These are phyloP conservation scores for Paragyromitra xinjiangensis DNA, from an alignment of 495 filamentous ascomycete species.

Conservation along the genomic window DNA sequence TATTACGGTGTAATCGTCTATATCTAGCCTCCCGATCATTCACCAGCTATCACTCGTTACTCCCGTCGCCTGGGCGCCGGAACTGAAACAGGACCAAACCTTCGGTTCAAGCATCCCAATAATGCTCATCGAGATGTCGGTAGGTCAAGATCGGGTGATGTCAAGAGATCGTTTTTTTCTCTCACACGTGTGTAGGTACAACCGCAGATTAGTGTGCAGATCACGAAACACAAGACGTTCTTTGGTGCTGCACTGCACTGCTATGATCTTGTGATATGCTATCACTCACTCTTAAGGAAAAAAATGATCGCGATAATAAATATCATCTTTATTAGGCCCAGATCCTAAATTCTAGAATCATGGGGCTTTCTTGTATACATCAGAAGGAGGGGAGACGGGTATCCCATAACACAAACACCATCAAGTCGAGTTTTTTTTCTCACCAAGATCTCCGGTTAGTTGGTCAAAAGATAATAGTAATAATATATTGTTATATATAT, in stretches of 20 bases:
- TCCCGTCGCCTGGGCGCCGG: background rate
- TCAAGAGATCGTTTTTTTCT: background rate
- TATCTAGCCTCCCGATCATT: background rate
- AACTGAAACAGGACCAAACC: background rate
- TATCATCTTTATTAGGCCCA: background rate
- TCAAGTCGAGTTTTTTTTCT: background rate
- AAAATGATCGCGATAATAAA: constrained; percentile 15
- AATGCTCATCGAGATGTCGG: background rate
- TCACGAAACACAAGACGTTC: background rate
- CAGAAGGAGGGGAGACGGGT: background rate
- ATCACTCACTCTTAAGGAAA: background rate
- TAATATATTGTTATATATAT: background rate
- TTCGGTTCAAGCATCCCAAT: background rate
- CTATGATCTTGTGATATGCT: constrained; percentile 12
- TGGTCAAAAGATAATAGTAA: background rate
- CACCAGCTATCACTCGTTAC: constrained; percentile 42
- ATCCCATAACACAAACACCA: background rate
- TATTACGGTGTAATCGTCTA: background rate
- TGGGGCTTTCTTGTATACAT: background rate
- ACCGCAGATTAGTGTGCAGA: background rate
- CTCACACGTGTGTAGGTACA: background rate
- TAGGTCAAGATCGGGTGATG: constrained; percentile 9
- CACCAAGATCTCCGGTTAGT: background rate
- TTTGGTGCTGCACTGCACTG: background rate
- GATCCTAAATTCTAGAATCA: background rate